A percentile compares a stretch with the other conserved stretches of the same genome.
phyloP scores from a whole-genome alignment of 176 grass and related monocot species.

The Pontederia crassipes region DNA sequence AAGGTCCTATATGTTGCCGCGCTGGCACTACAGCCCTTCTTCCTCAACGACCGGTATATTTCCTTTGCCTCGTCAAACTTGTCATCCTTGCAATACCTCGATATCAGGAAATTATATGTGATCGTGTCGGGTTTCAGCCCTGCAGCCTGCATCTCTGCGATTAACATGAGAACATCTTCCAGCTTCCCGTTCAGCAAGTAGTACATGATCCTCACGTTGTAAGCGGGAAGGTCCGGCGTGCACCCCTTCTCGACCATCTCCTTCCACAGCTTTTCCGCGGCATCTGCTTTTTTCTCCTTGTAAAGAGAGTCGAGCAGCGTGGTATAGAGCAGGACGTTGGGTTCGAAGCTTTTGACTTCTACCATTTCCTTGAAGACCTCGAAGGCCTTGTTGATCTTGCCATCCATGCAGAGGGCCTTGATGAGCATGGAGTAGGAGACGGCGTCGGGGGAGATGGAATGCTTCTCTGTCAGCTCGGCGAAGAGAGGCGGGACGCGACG shows the following conservation, averaged over 20 bases:
- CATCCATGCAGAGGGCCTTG: conserved; percentile 36
- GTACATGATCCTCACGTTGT: conserved; percentile 50
- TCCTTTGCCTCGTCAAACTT: conserved; percentile 38
- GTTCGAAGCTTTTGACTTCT: conserved; percentile 34
- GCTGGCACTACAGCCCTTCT: conserved; percentile 41
- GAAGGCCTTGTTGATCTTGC: conserved; percentile 35
- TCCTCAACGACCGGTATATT: conserved; percentile 31
- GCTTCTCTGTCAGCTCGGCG: conserved; percentile 39
- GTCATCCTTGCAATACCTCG: conserved; percentile 34
- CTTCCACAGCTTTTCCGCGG: conserved; percentile 51
- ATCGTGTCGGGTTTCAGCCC: conserved; percentile 41
- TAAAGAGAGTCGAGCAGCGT: conserved; percentile 49
- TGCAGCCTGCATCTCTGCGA: conserved; percentile 42
- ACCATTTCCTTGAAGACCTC: conserved; percentile 37
- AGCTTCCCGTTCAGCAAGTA: conserved; percentile 21
- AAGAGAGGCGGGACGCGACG: conserved; percentile 40
- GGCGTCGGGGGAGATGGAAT: conserved; percentile 44
- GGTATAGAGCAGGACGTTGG: conserved; percentile 43
- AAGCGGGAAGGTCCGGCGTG: conserved; percentile 32
- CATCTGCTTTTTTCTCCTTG: conserved; percentile 33
- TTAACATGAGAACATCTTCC: conserved; percentile 31
- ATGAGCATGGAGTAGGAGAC: conserved; percentile 49
- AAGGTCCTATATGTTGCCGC: conserved; percentile 36
- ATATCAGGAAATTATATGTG: conserved; percentile 74
- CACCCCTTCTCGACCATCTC: conserved; percentile 52